Evolutionary conservation across 257 asterid genomes (phyloP), one percentile per base, ranked within the genome.

Genomic region (Thymus quinquecostatus): DNA sequence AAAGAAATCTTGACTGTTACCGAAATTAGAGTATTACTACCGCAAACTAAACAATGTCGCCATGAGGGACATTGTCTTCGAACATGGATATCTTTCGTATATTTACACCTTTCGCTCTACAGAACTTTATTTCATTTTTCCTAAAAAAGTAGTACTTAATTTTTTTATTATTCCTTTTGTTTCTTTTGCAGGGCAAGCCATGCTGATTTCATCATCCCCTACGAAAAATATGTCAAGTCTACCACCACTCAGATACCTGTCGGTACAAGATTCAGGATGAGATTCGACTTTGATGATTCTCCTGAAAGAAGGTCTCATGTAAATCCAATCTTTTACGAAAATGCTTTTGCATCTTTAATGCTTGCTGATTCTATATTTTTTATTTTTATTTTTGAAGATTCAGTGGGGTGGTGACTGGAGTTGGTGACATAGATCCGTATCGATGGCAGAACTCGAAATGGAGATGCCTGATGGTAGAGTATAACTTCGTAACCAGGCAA

Each of bases 401-500:
- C 82, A 85, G 97, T 68, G 99, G 99, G 36, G 90, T 92, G 74
- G 97, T 95, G 80, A 83, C 96, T 71, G 97, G 97, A 75, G 75
- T 86, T 48, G 83, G 96, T 5, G 98, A 88, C 69, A 49, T 82
- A 60, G 97, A 95, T 73, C 92, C 90, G 43, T 82, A 80, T 67
- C 74, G 92, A 78, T 95, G 99, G 99, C 92, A 88, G 21, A 81
- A 86, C 78, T 95, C 99, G 45, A 95, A 89, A 83, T 95, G 99
- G 99, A 87, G 96, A 84, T 92, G 96, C 85, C 80, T 95, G 79
- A 87, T 77, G 96, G 99, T 93, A 83, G 61, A 62, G 61, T 76
- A 55, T 29, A 51, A 73, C 77, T 80, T 76, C 72, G 58, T 70
- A 57, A 75, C 55, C 71, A 58, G 64, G 66, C 83, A 75, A 75